These are phyloP conservation scores for Metrosideros polymorpha DNA, from an alignment of 441 rosid species.

Conservation along the genomic window DNA sequence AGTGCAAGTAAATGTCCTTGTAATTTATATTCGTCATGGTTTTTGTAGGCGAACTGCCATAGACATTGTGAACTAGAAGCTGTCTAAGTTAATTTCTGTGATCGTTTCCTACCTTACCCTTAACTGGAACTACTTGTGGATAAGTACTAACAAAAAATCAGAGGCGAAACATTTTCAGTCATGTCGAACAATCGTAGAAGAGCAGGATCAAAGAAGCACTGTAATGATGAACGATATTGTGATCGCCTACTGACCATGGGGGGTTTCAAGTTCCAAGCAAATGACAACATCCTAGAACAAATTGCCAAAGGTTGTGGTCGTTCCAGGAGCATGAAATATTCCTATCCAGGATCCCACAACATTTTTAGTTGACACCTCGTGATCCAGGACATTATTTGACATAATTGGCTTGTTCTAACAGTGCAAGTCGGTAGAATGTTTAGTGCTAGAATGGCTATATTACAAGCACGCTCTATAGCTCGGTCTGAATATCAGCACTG, in stretches of 20 bases:
- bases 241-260: not conserved
- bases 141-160: not conserved
- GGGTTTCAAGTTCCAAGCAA: not conserved
- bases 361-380: not conserved
- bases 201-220: not conserved
- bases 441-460: not conserved
- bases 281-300: not conserved
- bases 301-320: not conserved
- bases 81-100: not conserved
- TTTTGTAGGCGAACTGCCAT: not conserved
- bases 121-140: not conserved
- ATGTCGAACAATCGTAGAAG: not conserved
- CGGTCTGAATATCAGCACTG: not conserved
- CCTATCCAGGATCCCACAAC: not conserved
- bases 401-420: not conserved
- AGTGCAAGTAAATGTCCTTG: not conserved
- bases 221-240: not conserved
- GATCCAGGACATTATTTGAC: not conserved
- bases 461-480: not conserved
- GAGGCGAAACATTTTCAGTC: not conserved
- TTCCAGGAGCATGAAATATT: not conserved
- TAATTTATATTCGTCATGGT: not conserved
- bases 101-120: not conserved
- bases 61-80: not conserved
- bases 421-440: not conserved